Evolutionary conservation across 257 asterid species (phyloP), one percentile per base, ranked within the genome.

Genomic region (Solanum okadae): DNA sequence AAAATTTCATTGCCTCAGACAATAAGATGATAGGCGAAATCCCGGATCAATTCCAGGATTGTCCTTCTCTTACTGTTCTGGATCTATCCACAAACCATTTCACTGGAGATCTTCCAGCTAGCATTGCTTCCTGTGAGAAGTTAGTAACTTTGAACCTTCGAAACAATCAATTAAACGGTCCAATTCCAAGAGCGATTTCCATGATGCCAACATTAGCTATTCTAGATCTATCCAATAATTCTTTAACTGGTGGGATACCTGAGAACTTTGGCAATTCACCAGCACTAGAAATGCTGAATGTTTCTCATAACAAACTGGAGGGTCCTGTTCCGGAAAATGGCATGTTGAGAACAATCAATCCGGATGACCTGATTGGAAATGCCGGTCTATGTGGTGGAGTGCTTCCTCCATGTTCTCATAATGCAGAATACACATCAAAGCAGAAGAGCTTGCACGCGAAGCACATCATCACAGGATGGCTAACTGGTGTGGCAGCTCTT

Each of bases 281-380:
- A 9, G 95, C 98, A 46, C 84, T 95, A 33, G 98, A 95, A 84
- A 92, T 88, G 59, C 89, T 94, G 76, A 94, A 95, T 49, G 90
- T 95, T 67, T 94, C 98, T 38, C 89, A 91, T 86, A 95, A 95
- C 92, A 91, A 87, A 81, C 92, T 95, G 9, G 92, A 87, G 65
- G 98, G 98, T 16, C 95, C 94, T 22, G 93, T 95, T 37, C 98
- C 98, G 0, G 89, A 86, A 87, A 94, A 93, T 68, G 98, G 95
- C 25, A 90, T 94, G 93, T 92, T 94, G 65, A 90, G 96, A 85
- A 93, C 95, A 33, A 94, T 95, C 37, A 94, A 90, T 86, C 94
- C 96, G 2, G 91, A 91, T n/a, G 96, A 94, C 90, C 95, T 95
- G 12, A 18, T 70, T 1, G 96, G 96, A 56, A 95, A 95, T 83